A percentile compares a stretch with the other conserved stretches of the same genome.
Conservation (phyloP, 129 eudicot genomes). For the Rutidosis leptorrhynchoides region DNA sequence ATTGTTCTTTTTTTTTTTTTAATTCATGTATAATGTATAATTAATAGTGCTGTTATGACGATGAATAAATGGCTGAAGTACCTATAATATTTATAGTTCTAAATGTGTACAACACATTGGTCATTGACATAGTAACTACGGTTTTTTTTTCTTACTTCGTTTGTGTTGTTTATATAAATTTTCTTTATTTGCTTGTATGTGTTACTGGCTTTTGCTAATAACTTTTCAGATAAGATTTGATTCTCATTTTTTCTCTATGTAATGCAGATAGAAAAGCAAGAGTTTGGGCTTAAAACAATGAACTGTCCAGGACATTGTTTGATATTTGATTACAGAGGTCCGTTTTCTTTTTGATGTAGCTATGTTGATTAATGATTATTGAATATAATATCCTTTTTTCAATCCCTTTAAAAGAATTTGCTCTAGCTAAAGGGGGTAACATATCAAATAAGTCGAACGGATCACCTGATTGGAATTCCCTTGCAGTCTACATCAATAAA, state of each 20-base stretch:
- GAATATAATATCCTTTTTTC: neutral
- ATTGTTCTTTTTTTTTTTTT: constrained; percentile 3
- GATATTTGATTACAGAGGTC: constrained; percentile 81
- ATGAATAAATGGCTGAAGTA: constrained; percentile 5
- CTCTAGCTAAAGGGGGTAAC: neutral
- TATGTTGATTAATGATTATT: constrained; percentile 3
- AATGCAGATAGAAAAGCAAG: constrained; percentile 82
- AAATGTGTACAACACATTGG: neutral
- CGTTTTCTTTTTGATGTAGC: constrained; percentile 8
- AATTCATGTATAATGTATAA: neutral
- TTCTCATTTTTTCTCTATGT: constrained; percentile 14
- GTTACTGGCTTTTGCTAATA: constrained; percentile 3
- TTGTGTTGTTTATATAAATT: neutral
- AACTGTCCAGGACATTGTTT: constrained; percentile 94
- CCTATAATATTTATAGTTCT: neutral
- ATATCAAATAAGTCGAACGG: no score
- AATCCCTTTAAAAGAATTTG: neutral
- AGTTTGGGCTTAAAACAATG: constrained; percentile 96
- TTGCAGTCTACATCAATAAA: neutral
- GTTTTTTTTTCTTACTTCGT: neutral
- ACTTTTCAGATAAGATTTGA: neutral
- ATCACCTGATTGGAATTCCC: no score
- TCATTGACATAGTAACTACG: no score
- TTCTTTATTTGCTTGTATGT: neutral
- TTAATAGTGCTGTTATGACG: neutral